Evolutionary conservation across 768 basidiomycete genomes (phyloP).

Genomic region (Suillus paluster): DNA sequence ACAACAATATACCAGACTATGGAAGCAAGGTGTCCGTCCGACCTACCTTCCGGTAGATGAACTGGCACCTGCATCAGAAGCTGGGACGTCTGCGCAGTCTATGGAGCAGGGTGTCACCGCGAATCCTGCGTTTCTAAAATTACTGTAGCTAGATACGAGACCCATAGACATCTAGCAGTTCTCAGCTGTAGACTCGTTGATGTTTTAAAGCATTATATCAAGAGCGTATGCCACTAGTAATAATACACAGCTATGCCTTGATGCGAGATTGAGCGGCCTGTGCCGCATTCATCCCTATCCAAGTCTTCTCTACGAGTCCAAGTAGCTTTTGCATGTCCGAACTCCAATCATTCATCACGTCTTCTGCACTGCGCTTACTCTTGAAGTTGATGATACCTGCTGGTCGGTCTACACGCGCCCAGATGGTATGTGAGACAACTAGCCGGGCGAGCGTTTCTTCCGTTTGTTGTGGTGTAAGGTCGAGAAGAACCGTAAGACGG

Average conservation of each 20-base stretch:
- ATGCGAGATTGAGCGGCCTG: constrained; percentile 79
- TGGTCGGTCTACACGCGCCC: constrained; percentile 93
- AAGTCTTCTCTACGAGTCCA: constrained; percentile 95
- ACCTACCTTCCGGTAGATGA: constrained; percentile 64
- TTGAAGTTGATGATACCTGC: constrained; percentile 89
- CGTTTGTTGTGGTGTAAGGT: constrained; percentile 79
- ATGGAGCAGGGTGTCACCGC: constrained; percentile 5
- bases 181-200: neutral
- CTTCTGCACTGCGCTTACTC: constrained; percentile 81
- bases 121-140: constrained; percentile 17
- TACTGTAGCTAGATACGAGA: neutral
- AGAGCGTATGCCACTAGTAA: constrained; percentile 1
- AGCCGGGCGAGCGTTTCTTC: constrained; percentile 89
- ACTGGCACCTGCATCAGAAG: constrained; percentile 28
- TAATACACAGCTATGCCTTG: constrained; percentile 40
- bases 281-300: constrained; percentile 95
- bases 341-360: constrained; percentile 98
- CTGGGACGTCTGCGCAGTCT: constrained; percentile 17
- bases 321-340: constrained; percentile 94
- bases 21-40: constrained; percentile 72
- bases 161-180: neutral
- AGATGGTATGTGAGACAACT: constrained; percentile 90
- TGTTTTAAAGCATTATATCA: constrained; percentile 6
- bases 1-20: constrained; percentile 69
- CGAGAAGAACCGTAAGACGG: constrained; percentile 85